Conservation (phyloP, 176 grass and related monocot species). For the Avena sativa region DNA sequence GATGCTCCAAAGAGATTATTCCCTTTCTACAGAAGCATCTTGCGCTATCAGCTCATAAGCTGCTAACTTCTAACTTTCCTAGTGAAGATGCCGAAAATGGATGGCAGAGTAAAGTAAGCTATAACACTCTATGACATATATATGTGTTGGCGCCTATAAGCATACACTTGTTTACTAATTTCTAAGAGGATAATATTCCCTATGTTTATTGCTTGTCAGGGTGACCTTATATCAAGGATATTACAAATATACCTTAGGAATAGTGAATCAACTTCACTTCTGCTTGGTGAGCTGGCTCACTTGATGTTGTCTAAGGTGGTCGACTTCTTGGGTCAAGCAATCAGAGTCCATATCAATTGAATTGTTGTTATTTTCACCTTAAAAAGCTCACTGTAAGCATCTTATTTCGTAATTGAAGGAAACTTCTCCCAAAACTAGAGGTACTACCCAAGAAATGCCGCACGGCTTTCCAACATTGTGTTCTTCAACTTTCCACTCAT, state of each 20-base stretch:
- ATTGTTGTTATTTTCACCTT: slow-evolving; percentile 27
- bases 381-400: slow-evolving; percentile 10
- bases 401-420: slow-evolving; percentile 60
- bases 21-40: slow-evolving; percentile 71
- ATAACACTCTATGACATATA: slow-evolving; percentile 24
- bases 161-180: slow-evolving; percentile 25
- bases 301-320: slow-evolving; percentile 49
- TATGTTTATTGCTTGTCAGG: slow-evolving; percentile 50
- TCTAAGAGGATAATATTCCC: slow-evolving; percentile 29
- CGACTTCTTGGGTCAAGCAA: slow-evolving; percentile 30
- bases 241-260: slow-evolving; percentile 84
- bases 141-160: slow-evolving; percentile 3
- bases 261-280: slow-evolving; percentile 71
- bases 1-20: slow-evolving; percentile 67
- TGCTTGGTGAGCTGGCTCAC: slow-evolving; percentile 63
- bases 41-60: slow-evolving; percentile 66
- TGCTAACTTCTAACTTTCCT: slow-evolving; percentile 67
- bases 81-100: slow-evolving; percentile 62
- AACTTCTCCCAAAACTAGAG: slow-evolving; percentile 47
- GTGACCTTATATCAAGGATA: slow-evolving; percentile 79
- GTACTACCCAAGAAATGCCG: slow-evolving; percentile 48
- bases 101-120: slow-evolving; percentile 74
- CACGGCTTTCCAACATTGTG: slow-evolving; percentile 67
- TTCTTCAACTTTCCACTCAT: slow-evolving; percentile 68
- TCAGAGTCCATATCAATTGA: slow-evolving; percentile 30